These are phyloP conservation scores for Phytophthora multivora DNA, from an alignment of 352 stramenopile genomes.

Conservation along the genomic window DNA sequence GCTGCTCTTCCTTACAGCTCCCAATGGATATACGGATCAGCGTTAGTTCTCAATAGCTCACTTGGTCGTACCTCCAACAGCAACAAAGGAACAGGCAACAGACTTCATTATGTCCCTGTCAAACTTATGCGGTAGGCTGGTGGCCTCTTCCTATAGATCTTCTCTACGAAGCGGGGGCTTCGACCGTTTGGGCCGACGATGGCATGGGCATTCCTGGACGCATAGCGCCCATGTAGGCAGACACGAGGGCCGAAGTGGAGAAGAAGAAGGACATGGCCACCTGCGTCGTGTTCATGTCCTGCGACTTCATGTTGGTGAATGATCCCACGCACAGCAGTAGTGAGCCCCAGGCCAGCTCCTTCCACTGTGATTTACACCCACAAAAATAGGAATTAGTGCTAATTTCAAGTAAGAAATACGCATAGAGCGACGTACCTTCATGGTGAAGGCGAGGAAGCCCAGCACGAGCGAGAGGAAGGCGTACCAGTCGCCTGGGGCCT, in stretches of 20 bases:
- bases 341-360: conserved; percentile 66
- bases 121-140: background rate
- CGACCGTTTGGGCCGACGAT: background rate
- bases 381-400: background rate
- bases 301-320: conserved; percentile 65
- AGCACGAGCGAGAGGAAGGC: conserved; percentile 65
- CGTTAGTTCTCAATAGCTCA: too few relatives aligned
- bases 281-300: conserved; percentile 65
- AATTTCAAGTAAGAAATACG: background rate
- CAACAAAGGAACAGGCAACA: conserved; percentile 1
- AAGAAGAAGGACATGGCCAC: conserved; percentile 83
- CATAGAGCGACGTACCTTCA: conserved; percentile 49
- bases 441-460: conserved; percentile 60
- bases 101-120: conserved; percentile 16
- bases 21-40: too few relatives aligned
- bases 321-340: conserved; percentile 69
- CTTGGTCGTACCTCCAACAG: too few relatives aligned
- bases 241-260: conserved; percentile 67
- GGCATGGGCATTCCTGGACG: conserved; percentile 34
- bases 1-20: too few relatives aligned
- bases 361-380: conserved; percentile 46
- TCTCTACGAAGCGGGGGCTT: conserved; percentile 24
- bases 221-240: conserved; percentile 56
- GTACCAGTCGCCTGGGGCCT: conserved; percentile 62
- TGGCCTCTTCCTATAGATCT: conserved; percentile 11